Evolutionary conservation across 148 eudicot species (phyloP).

Genomic region (Polygonum aviculare): DNA sequence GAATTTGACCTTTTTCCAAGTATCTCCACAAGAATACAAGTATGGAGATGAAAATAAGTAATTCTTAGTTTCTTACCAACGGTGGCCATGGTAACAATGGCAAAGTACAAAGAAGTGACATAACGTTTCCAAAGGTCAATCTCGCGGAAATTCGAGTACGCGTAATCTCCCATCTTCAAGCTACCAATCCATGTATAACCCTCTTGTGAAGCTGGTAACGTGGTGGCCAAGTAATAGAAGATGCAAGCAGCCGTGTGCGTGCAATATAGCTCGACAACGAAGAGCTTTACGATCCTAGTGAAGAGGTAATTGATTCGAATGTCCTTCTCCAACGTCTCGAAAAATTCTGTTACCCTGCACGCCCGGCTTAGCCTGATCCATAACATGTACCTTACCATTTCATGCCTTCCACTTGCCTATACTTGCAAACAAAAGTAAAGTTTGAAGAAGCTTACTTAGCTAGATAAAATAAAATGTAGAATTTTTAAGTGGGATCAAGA

Average conservation of each 20-base stretch:
- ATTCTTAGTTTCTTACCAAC: conserved; percentile 51
- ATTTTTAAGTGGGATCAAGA: too few species aligned
- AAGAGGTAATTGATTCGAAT: conserved; percentile 72
- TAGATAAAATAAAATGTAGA: too few species aligned
- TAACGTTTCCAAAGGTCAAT: conserved; percentile 76
- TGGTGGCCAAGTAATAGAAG: conserved; percentile 83
- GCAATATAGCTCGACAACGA: conserved; percentile 76
- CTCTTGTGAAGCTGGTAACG: conserved; percentile 62
- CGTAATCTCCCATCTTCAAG: conserved; percentile 69
- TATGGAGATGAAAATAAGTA: background rate
- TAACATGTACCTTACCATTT: conserved; percentile 62
- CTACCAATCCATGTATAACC: conserved; percentile 98
- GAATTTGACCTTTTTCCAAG: too few species aligned
- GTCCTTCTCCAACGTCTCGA: conserved; percentile 75
- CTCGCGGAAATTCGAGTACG: conserved; percentile 68
- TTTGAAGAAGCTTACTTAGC: too few species aligned
- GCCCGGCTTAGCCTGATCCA: conserved; percentile 76
- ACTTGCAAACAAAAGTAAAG: background rate
- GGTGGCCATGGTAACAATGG: conserved; percentile 92
- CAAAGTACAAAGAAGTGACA: conserved; percentile 70
- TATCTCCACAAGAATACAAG: too few species aligned
- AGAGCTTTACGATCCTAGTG: conserved; percentile 70
- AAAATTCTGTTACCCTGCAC: conserved; percentile 43
- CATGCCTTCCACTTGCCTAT: conserved; percentile 57
- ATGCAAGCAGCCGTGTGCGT: conserved; percentile 98